Evolutionary conservation across 2,329 filamentous ascomycete species (phyloP), one percentile per base, ranked within the genome.

Genomic region (Simplicillium sp.): DNA sequence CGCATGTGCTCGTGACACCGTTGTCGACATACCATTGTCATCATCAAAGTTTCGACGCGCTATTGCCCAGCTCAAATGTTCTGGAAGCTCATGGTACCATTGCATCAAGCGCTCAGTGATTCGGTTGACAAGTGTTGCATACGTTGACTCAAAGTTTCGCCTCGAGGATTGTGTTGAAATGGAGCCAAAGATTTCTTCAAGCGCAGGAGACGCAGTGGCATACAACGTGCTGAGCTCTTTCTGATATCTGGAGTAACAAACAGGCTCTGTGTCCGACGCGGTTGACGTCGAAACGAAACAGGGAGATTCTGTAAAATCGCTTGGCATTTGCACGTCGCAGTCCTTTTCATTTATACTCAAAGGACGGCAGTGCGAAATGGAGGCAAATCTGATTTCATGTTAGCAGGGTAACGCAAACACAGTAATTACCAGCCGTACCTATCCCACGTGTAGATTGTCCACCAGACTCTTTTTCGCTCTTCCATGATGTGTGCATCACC

Each of bases 401-500:
- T 25, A 25, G 20, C 9, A 25, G 5, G n/a, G 9, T 25, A 9
- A 5, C 9, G 20, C 20, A 25, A 9, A 6, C 20, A 9, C 9
- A 5, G 20, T 9, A 25, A 25, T 25, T 5, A 5, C 20, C 9
- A 18, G 7, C 16, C 39, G 4, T 37, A 66, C 48, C 61, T 49
- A 34, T 65, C 62, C 60, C 61, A 65, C 1, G 61, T 64, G 36
- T 65, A 65, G 3, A 65, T 57, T 2, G 61, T 62, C 62, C 62
- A 65, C 61, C 61, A 65, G 0, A 62, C 54, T 13, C 62, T 45
- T 44, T 62, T 62, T 29, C 60, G 48, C 37, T 63, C 59, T 39
- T 66, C 61, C 6, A 50, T 48, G 12, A 53, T 48, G 18, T 53
- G 51, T 2, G 46, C 4, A 33, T 37, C 8, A n/a, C 20, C 33